Evolutionary conservation across 2,329 filamentous ascomycete genomes (phyloP).

Genomic region (Fusarium sororula): DNA sequence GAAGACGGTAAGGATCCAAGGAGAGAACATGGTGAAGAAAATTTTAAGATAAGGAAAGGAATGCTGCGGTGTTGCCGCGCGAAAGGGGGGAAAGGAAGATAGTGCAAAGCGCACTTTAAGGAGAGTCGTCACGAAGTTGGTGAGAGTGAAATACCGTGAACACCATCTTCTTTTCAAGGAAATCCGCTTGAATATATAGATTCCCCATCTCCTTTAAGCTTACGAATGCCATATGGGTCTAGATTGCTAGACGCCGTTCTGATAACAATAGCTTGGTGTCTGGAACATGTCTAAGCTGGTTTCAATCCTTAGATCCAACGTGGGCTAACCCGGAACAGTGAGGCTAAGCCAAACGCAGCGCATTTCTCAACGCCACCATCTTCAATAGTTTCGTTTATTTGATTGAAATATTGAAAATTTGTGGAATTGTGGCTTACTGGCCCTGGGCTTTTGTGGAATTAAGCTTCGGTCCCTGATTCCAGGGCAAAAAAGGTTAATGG

Average conservation of each 20-base stretch:
- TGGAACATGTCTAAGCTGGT: conserved; percentile 13
- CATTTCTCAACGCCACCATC: conserved; percentile 4
- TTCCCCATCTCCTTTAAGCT: neutral
- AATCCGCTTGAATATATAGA: neutral
- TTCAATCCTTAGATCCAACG: neutral
- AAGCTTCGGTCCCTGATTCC: conserved; percentile 29
- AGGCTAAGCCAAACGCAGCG: conserved; percentile 1
- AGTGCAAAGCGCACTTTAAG: neutral
- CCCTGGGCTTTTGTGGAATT: neutral
- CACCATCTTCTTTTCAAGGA: neutral
- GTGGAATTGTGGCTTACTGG: conserved; percentile 25
- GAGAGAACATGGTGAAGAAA: conserved; percentile 35
- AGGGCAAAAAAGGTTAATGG: neutral
- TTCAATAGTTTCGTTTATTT: neutral
- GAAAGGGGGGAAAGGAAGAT: neutral
- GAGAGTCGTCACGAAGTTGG: neutral
- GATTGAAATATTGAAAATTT: neutral
- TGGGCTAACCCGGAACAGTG: neutral
- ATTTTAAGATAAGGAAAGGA: neutral
- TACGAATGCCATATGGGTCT: conserved; percentile 9
- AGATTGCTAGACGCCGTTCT: conserved; percentile 4
- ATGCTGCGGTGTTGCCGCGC: conserved; percentile 16
- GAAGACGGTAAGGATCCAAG: conserved; percentile 38
- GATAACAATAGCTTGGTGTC: conserved; percentile 4
- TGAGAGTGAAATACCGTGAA: neutral